Base-by-base conservation (phyloP, 345 rosid species). In the Eutrema yunnanense region DNA sequence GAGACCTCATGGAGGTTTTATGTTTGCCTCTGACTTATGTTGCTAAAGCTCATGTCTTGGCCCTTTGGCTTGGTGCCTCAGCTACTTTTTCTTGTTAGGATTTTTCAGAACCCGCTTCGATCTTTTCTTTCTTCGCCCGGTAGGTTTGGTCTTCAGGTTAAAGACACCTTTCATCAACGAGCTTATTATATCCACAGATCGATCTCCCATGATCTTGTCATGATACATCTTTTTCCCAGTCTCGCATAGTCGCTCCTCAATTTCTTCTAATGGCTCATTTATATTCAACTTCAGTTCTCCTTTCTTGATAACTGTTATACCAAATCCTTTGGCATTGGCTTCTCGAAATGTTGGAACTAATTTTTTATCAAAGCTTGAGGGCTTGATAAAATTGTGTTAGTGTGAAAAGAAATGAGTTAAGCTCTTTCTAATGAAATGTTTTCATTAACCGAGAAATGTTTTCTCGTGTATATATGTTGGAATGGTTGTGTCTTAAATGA, bases 141-240 rank as follows among this genome's bases (percentile, higher is more conserved):
- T 53, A 8, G 79, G 79, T 63, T 70, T 76, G 27, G 75, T 55
- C 71, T 76, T 76, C 13, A 76, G 75, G 61, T 70, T 63, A 43
- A 87, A 79, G 40, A 89, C 87, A 27, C 97, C 96, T 78, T 85
- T 89, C 94, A 87, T 93, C 80, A 93, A 74, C 13, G 88, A 81
- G 73, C 87, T 86, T 58, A 88, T 83, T 19, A 19, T 19, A 79
- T 93, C 92, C 41, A 90, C 85, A 56, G 89, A 83, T 40, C 86
- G 86, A n/a, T 90, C 96, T 71, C 73, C 73, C 89, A 85, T 90
- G 72, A 90, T 86, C 79, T 73, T 79, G 54, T 92, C 93, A 73
- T 90, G 92, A 64, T 92, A 92, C 40, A 92, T 84, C 78, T 90
- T 87, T 83, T 96, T 90, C 37, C 98, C 98, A 42, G 86, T 83